phyloP scores from a whole-genome alignment of 768 basidiomycete species.

The Serendipita indica region DNA sequence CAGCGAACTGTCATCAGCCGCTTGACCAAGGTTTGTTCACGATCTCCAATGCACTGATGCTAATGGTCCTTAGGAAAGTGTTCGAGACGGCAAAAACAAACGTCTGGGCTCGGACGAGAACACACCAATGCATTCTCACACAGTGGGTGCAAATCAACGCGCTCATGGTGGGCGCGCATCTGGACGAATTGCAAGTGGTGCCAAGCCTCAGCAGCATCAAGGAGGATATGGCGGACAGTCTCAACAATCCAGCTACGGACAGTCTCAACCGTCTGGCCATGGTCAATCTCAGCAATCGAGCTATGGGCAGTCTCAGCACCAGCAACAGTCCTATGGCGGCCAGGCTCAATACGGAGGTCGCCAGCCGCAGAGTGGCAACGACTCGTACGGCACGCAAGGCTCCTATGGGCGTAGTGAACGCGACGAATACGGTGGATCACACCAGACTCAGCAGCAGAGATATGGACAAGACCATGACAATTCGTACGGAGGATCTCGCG shows the following conservation, averaged over 20 bases:
- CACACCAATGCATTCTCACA: background rate
- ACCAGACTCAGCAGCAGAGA: background rate
- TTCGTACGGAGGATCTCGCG: conserved; percentile 24
- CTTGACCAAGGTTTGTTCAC: conserved; percentile 34
- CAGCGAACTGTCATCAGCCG: conserved; percentile 30
- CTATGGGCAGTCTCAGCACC: background rate
- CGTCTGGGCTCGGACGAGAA: conserved; percentile 34
- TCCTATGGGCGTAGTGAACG: conserved; percentile 1
- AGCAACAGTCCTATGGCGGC: background rate
- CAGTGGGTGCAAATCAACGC: background rate
- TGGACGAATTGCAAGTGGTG: background rate
- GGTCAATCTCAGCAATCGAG: background rate
- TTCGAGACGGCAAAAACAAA: conserved; percentile 42
- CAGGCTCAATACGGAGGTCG: background rate
- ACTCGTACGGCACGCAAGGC: too few relatives aligned
- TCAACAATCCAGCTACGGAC: background rate
- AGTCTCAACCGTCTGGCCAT: background rate
- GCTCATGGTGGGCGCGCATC: background rate
- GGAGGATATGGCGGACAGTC: background rate
- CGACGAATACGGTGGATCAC: background rate
- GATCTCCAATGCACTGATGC: background rate
- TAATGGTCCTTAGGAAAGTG: conserved; percentile 30
- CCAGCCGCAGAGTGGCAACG: background rate
- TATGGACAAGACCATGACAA: conserved; percentile 27
- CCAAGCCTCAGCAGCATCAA: background rate